A percentile compares a stretch with the other conserved stretches of the same genome.
phyloP scores from a whole-genome alignment of 2,329 filamentous ascomycete genomes.

The Diaporthe humulicola region DNA sequence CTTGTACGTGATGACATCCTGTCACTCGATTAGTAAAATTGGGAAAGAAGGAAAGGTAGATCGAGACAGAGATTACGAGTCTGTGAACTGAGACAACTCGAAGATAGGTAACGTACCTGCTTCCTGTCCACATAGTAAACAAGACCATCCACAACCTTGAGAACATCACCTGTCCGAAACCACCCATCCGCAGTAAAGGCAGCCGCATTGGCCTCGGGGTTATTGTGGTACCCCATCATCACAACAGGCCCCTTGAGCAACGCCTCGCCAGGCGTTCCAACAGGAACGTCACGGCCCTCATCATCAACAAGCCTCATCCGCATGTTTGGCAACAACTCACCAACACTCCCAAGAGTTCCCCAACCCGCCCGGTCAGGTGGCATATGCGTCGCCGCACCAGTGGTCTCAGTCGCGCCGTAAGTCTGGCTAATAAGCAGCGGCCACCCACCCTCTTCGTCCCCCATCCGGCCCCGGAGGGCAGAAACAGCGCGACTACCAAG shows the following conservation, averaged over 20 bases:
- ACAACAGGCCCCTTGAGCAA: slow-evolving; percentile 57
- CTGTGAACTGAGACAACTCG: accelerated
- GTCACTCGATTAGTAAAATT: neutral
- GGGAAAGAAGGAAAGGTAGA: neutral
- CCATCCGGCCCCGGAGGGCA: neutral
- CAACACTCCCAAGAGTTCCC: neutral
- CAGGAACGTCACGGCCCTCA: neutral
- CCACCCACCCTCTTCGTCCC: neutral
- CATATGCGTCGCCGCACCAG: slow-evolving; percentile 2
- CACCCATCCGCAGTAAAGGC: slow-evolving; percentile 65
- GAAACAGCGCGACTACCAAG: neutral
- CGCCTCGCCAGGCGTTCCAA: neutral
- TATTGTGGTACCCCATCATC: slow-evolving; percentile 75
- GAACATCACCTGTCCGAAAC: slow-evolving; percentile 57
- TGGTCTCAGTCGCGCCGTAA: neutral
- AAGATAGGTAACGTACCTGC: neutral
- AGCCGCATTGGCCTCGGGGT: slow-evolving; percentile 67
- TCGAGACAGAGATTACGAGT: neutral
- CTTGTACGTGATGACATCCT: neutral
- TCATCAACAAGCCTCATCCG: slow-evolving; percentile 1
- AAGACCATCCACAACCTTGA: neutral
- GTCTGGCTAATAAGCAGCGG: slow-evolving; percentile 16
- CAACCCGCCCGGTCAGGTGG: neutral
- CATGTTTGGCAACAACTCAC: neutral
- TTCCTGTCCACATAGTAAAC: slow-evolving; percentile 8